Conservation (phyloP, 2,329 filamentous ascomycete genomes). For the Fusarium sp. region DNA sequence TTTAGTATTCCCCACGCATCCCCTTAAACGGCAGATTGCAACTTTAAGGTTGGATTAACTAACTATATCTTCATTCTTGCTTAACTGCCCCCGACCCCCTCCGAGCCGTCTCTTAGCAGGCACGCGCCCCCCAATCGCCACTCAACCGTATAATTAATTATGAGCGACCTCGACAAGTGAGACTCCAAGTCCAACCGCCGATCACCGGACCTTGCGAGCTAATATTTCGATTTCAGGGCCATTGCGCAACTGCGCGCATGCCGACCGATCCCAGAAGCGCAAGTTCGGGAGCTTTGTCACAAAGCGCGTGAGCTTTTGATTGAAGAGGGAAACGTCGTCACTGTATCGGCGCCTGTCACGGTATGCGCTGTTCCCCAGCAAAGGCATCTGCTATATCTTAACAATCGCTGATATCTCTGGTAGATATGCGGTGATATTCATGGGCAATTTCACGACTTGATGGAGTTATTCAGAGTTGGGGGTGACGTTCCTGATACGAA, state of each 20-base stretch:
- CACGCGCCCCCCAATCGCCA: constrained; percentile 40
- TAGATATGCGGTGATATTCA: constrained; percentile 97
- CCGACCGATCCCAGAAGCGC: constrained; percentile 92
- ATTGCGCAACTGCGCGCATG: constrained; percentile 96
- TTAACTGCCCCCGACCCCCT: constrained; percentile 1
- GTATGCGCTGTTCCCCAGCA: constrained; percentile 59
- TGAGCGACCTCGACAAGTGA: constrained; percentile 96
- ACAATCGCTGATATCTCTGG: constrained; percentile 20
- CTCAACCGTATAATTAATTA: constrained; percentile 56
- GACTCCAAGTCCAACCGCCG: constrained; percentile 35
- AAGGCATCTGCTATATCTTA: neutral
- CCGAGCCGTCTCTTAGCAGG: constrained; percentile 26
- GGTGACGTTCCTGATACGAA: constrained; percentile 96
- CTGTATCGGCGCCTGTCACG: constrained; percentile 93
- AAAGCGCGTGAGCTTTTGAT: constrained; percentile 96
- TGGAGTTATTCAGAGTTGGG: constrained; percentile 95
- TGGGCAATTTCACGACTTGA: constrained; percentile 94
- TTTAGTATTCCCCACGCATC: constrained; percentile 8
- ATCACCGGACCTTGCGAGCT: constrained; percentile 18
- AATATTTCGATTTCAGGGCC: constrained; percentile 66
- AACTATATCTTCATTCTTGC: constrained; percentile 46
- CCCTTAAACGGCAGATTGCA: neutral
- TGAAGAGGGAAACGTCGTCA: constrained; percentile 97
- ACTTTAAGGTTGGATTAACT: neutral
- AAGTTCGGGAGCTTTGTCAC: constrained; percentile 97